Evolutionary conservation across 208 protist genomes (phyloP), one percentile per base, ranked within the genome.

Genomic region (Crithidia bombi): DNA sequence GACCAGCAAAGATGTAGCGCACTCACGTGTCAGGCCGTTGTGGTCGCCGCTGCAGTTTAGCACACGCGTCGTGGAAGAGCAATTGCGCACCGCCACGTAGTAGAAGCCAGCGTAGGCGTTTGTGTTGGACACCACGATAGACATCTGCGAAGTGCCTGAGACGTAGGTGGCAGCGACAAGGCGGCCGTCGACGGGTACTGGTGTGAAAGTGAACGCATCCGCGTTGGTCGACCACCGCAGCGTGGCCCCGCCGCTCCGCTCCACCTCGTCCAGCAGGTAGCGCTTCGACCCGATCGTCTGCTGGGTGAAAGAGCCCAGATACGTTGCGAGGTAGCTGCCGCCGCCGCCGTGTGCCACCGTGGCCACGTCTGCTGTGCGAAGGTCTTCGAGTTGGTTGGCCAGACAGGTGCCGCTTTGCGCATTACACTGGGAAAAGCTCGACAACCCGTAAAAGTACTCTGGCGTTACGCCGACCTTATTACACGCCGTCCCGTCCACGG

Each of bases 391-490:
- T 58, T 96, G 90, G 23, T 86, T 65, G 1, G 36, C 75, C 41
- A 90, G 33, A 67, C 90, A 93, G 19, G 73, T 66, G 25, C 86
- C 86, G 19, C 21, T 57, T 19, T 33, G 21, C 52, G 69, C 47
- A 17, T 38, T 26, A 75, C 90, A 96, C 32, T 73, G 54, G 25
- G 32, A 39, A 3, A 21, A 33, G 25, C 69, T 56, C 51, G 62
- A 55, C 65, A 79, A 46, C 17, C 51, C 25, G 57, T 65, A 79
- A 78, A 92, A 66, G 59, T 85, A 63, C 75, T 85, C 73, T 54
- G 77, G 26, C 54, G 83, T 58, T 3, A 89, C 65, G 43, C 90
- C 90, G 11, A 96, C 79, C 54, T 83, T 86, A 58, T 92, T 76
- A 65, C 86, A 96, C 25, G 75, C 78, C 10, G 56, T 64, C 12